A percentile compares a stretch with the other conserved stretches of the same genome.
Evolutionary conservation across 768 basidiomycete genomes (phyloP).

Genomic region (Podaxis rugospora): DNA sequence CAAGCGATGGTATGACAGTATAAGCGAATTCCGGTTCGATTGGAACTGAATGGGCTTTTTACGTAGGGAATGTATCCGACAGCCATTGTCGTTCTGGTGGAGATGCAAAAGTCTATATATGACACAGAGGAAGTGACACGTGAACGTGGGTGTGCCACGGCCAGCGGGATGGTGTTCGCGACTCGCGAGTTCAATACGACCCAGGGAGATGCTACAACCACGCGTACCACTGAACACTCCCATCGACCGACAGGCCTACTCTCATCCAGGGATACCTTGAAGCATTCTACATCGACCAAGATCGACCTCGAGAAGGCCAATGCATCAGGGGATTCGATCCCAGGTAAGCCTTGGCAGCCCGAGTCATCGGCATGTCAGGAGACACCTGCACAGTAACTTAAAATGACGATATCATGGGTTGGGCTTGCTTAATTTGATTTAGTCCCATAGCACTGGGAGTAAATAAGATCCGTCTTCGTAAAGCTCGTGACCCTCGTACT

Average conservation of each 20-base stretch:
- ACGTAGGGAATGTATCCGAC: conserved; percentile 26
- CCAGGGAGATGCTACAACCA: neutral
- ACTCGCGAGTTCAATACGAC: neutral
- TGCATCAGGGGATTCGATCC: conserved; percentile 1
- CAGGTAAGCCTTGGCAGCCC: conserved; percentile 3
- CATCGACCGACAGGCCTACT: no score
- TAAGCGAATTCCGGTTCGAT: neutral
- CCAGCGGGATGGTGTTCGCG: neutral
- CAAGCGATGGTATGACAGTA: conserved; percentile 20
- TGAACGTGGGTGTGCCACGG: neutral
- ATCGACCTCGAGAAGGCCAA: neutral
- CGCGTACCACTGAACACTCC: neutral
- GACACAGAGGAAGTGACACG: conserved; percentile 18
- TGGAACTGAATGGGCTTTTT: neutral
- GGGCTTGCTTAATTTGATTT: neutral
- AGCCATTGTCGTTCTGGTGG: conserved; percentile 24
- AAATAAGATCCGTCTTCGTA: neutral
- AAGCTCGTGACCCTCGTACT: neutral
- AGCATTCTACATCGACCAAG: neutral
- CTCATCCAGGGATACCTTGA: neutral
- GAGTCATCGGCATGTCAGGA: neutral
- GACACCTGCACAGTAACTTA: neutral
- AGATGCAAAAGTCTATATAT: conserved; percentile 24
- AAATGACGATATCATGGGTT: neutral
- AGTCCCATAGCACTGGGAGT: neutral